phyloP scores from a whole-genome alignment of 805 yeast species.

The Schwanniomyces occidentalis region DNA sequence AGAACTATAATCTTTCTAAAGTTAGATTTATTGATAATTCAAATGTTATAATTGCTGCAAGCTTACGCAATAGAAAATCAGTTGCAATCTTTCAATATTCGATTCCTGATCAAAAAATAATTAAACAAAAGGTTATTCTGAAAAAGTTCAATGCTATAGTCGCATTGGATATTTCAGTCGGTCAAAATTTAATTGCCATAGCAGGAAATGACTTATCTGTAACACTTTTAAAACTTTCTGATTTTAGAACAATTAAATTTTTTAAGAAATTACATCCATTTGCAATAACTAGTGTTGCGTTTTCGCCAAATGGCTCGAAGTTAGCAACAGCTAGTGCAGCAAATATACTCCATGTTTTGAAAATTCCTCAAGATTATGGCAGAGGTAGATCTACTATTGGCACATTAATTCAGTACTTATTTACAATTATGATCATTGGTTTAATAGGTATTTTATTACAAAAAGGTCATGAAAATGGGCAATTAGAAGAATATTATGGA shows the following conservation, averaged over 20 bases:
- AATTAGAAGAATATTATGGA: conserved; percentile 25
- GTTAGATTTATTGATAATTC: conserved; percentile 40
- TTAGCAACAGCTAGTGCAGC: conserved; percentile 80
- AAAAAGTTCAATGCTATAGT: conserved; percentile 56
- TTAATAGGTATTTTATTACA: conserved; percentile 35
- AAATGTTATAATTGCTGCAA: conserved; percentile 34
- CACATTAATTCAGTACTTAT: conserved; percentile 32
- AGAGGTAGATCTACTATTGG: conserved; percentile 39
- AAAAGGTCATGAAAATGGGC: conserved; percentile 33
- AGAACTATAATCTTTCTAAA: conserved; percentile 38
- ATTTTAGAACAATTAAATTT: conserved; percentile 50
- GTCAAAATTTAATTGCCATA: conserved; percentile 48
- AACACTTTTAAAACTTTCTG: conserved; percentile 51
- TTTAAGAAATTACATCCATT: conserved; percentile 69
- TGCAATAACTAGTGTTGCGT: conserved; percentile 72
- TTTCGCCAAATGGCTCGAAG: conserved; percentile 65
- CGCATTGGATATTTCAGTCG: conserved; percentile 47
- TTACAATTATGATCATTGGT: conserved; percentile 32
- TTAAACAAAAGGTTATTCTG: conserved; percentile 43
- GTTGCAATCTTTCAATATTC: conserved; percentile 46
- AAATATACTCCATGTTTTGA: conserved; percentile 63
- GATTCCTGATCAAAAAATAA: conserved; percentile 39
- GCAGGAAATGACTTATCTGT: conserved; percentile 71
- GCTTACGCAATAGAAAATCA: conserved; percentile 33
- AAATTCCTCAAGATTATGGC: conserved; percentile 53